Evolutionary conservation across 2,329 filamentous ascomycete species (phyloP), one percentile per base, ranked within the genome.

Genomic region (Talaromyces sp.): DNA sequence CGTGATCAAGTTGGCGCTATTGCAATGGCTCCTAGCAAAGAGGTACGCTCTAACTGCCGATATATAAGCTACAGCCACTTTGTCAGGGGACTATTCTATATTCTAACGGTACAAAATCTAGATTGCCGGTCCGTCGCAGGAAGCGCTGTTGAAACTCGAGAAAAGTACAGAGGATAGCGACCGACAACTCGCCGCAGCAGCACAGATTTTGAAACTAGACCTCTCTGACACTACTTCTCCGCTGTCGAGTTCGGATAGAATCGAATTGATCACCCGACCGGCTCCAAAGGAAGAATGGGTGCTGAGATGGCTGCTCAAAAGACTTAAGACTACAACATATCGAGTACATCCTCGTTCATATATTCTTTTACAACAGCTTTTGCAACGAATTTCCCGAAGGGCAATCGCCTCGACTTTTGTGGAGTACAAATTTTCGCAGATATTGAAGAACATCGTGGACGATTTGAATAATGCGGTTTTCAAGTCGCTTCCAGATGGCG

Each of bases 381-480:
- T 90, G 62, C 87, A 88, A 70, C 82, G 87, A n/a, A 85, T 94
- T 19, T 88, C 91, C 0, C 79, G 87, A 0, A 88, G 90, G 54
- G 88, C 87, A 11, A 81, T 91, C 27, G 90, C 91, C 9, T 87
- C 88, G 65, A 87, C 90, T 3, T 82, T 96, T 7, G 87, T 86
- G 24, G 88, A 93, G 65, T 83, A 88, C 64, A 84, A 86, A 54
- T 91, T 96, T 62, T 78, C 90, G 39, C 77, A 79, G 0, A 84
- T 92, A 10, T 74, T 96, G 48, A 86, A 88, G 70, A 84, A 87
- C 70, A 86, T 88, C 0, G 77, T 93, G 57, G 82, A 85, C 57
- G 89, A 92, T 60, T 68, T 80, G 68, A 72, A 73, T 56, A 72
- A 75, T 45, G 72, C 70, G 45, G 69, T 74, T 39, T 71, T 73